phyloP scores from a whole-genome alignment of 805 yeast genomes.

The Suhomyces canberraensis region DNA sequence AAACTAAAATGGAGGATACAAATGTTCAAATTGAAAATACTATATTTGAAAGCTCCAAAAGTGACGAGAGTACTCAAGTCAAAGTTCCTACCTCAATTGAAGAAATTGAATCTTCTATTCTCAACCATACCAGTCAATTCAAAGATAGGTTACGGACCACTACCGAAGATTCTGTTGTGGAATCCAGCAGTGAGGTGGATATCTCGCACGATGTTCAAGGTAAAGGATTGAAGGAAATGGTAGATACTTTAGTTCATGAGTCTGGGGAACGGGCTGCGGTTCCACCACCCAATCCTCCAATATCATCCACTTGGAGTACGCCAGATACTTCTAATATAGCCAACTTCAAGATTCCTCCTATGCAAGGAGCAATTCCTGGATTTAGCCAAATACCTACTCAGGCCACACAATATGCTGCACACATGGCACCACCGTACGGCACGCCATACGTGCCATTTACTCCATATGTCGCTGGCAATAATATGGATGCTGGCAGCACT shows the following conservation, averaged over 20 bases:
- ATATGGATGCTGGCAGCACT: constrained; percentile 7
- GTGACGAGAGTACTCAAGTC: not conserved
- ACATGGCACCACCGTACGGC: not conserved
- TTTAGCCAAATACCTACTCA: not conserved
- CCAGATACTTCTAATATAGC: constrained; percentile 1
- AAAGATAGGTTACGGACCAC: constrained; percentile 2
- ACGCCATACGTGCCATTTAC: constrained; percentile 7
- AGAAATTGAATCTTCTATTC: constrained; percentile 36
- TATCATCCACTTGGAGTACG: not conserved
- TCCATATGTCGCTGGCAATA: not conserved
- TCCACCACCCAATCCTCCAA: not conserved
- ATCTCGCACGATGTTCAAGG: constrained; percentile 1
- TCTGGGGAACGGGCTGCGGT: too few species aligned
- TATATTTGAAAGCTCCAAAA: not conserved
- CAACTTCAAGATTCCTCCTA: constrained; percentile 1
- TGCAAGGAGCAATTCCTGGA: not conserved
- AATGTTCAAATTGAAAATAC: not conserved
- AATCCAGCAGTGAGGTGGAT: constrained; percentile 1
- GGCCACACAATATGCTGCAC: constrained; percentile 6
- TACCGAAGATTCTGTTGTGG: constrained; percentile 5
- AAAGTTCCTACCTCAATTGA: constrained; percentile 27
- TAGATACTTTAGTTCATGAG: constrained; percentile 14
- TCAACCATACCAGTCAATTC: constrained; percentile 30
- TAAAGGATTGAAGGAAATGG: constrained; percentile 16
- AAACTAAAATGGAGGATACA: not conserved